A percentile compares a stretch with the other conserved stretches of the same genome.
Evolutionary conservation across 495 filamentous ascomycete species (phyloP).

Genomic region (Cercophora scortea): DNA sequence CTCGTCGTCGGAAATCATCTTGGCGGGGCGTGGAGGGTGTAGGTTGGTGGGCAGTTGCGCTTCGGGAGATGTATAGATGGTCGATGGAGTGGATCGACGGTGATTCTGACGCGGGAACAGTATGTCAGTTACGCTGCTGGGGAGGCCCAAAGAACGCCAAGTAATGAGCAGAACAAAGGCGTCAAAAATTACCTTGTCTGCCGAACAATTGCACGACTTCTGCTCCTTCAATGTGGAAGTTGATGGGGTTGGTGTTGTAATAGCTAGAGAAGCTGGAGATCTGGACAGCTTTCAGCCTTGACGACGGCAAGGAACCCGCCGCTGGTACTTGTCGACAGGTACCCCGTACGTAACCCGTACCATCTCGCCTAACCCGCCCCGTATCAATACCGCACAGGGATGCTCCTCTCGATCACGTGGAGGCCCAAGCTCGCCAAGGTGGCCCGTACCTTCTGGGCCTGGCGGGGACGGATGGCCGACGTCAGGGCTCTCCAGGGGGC

Average conservation of each 20-base stretch:
- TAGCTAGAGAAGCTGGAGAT: slow-evolving; percentile 2
- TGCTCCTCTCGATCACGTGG: neutral
- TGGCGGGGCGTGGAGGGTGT: slow-evolving; percentile 12
- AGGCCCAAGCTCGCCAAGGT: no score
- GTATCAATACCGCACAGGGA: neutral
- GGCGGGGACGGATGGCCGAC: slow-evolving; percentile 1
- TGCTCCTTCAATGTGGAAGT: neutral
- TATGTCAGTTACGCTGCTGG: no score
- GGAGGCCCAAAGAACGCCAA: no score
- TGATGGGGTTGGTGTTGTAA: neutral
- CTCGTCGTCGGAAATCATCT: slow-evolving; percentile 80
- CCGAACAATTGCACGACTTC: neutral
- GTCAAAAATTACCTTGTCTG: neutral
- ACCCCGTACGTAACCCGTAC: no score
- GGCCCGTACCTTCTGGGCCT: no score
- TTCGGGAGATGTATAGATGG: neutral
- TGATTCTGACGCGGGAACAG: neutral
- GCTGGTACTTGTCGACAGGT: slow-evolving; percentile 2
- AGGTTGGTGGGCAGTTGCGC: neutral
- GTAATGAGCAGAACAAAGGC: no score
- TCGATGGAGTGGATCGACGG: neutral
- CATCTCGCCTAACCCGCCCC: neutral
- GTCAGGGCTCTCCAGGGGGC: slow-evolving; percentile 11
- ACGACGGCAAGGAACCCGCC: neutral
- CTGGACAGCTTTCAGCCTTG: slow-evolving; percentile 20